Conservation (phyloP, 2,329 filamentous ascomycete genomes). For the Harringtonia aguacate region DNA sequence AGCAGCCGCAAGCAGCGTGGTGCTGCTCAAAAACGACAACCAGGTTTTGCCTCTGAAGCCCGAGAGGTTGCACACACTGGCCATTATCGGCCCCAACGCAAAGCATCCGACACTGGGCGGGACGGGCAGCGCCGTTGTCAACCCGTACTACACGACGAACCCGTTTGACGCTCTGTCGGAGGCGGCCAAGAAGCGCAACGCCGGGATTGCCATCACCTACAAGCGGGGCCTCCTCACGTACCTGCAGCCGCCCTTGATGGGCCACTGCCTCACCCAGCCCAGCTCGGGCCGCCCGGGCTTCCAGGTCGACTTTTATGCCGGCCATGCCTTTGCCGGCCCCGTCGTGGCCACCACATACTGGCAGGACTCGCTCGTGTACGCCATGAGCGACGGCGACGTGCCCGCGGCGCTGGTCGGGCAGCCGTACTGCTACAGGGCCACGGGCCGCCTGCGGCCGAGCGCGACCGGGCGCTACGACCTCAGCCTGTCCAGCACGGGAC, state of each 20-base stretch:
- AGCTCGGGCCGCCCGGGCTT: slow-evolving; percentile 3
- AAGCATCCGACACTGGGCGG: slow-evolving; percentile 48
- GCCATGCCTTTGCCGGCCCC: slow-evolving; percentile 7
- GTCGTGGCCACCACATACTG: slow-evolving; percentile 8
- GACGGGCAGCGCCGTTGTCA: slow-evolving; percentile 52
- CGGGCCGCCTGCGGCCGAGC: slow-evolving; percentile 17
- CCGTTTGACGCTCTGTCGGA: slow-evolving; percentile 60
- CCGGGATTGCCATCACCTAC: slow-evolving; percentile 19
- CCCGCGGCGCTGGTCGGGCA: slow-evolving; percentile 12
- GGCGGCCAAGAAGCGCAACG: slow-evolving; percentile 25
- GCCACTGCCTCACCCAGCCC: slow-evolving; percentile 1
- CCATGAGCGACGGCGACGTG: slow-evolving; percentile 14
- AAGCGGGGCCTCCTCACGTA: slow-evolving; percentile 13
- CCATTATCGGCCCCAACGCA: slow-evolving; percentile 47
- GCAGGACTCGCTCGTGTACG: slow-evolving; percentile 11
- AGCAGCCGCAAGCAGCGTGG: slow-evolving; percentile 14
- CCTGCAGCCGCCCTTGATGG: slow-evolving; percentile 11
- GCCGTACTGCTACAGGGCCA: slow-evolving; percentile 17
- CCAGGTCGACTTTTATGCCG: slow-evolving; percentile 11
- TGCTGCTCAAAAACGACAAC: slow-evolving; percentile 36
- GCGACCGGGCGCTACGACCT: slow-evolving; percentile 20
- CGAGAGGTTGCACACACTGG: slow-evolving; percentile 27
- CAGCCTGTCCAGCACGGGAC: slow-evolving; percentile 20
- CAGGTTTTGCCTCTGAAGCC: slow-evolving; percentile 35
- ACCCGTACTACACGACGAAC: slow-evolving; percentile 57